A percentile compares a stretch with the other conserved stretches of the same genome.
Conservation (phyloP, 2,329 filamentous ascomycete species). For the Corynespora cassiicola region DNA sequence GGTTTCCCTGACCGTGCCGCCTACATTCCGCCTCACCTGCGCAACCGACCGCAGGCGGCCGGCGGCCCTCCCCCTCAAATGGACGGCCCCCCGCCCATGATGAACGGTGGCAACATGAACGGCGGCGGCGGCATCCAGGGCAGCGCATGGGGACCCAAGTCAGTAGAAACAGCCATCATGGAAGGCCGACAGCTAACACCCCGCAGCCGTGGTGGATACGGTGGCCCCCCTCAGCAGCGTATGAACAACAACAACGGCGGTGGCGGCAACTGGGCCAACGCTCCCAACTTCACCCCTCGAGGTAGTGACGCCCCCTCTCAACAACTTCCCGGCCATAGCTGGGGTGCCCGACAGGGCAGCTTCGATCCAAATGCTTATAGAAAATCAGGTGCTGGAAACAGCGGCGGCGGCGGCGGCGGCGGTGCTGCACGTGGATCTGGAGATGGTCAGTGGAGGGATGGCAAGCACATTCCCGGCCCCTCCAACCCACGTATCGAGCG, state of each 20-base stretch:
- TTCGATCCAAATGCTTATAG: conserved; percentile 72
- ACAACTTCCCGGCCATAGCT: conserved; percentile 43
- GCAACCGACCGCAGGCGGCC: conserved; percentile 50
- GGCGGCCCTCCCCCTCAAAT: conserved; percentile 41
- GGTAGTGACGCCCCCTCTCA: conserved; percentile 40
- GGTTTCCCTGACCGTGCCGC: conserved; percentile 66
- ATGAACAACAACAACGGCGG: conserved; percentile 64
- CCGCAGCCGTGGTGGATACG: conserved; percentile 33
- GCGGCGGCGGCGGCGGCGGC: conserved; percentile 59
- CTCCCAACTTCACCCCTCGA: conserved; percentile 63
- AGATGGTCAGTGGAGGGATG: conserved; percentile 95
- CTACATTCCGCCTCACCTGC: conserved; percentile 87
- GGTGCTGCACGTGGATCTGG: conserved; percentile 79
- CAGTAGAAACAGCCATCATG: conserved; percentile 6
- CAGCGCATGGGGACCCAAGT: conserved; percentile 65
- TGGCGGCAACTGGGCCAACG: conserved; percentile 63
- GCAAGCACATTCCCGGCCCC: conserved; percentile 93
- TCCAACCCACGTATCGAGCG: conserved; percentile 89
- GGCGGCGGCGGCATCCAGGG: conserved; percentile 63
- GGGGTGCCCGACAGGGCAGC: conserved; percentile 49
- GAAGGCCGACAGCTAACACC: conserved; percentile 21
- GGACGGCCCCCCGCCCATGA: conserved; percentile 51
- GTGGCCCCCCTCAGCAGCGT: conserved; percentile 33
- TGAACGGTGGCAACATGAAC: conserved; percentile 59
- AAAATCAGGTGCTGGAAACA: conserved; percentile 51